A percentile compares a stretch with the other conserved stretches of the same genome.
Conservation (phyloP, 2,329 filamentous ascomycete species). For the Decorospora gaudefroyi region DNA sequence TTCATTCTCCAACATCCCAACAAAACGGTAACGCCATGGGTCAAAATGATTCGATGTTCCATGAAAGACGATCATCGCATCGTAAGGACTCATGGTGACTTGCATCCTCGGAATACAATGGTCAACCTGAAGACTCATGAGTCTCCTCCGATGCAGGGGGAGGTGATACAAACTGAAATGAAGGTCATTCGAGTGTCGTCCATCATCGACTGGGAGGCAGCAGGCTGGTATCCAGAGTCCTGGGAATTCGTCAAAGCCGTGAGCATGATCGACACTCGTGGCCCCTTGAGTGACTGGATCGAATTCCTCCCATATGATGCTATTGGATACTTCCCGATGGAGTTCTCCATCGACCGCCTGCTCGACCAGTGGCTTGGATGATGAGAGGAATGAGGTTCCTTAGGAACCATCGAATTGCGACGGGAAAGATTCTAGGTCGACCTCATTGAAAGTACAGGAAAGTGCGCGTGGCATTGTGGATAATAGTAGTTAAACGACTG, state of each 20-base stretch:
- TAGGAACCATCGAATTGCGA: no score
- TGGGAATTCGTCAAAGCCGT: constrained; percentile 3
- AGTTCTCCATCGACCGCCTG: not conserved
- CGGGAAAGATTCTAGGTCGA: no score
- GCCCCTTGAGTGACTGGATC: not conserved
- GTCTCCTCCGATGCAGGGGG: not conserved
- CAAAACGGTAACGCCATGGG: not conserved
- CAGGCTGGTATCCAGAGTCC: not conserved
- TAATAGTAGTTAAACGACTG: no score
- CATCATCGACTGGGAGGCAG: constrained; percentile 1
- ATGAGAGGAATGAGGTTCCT: no score
- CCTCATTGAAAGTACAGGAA: no score
- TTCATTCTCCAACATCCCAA: constrained; percentile 1
- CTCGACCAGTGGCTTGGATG: not conserved
- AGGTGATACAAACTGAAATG: not conserved
- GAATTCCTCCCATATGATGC: not conserved
- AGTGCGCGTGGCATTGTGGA: no score
- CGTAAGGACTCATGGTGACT: constrained; percentile 2
- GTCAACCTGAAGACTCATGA: no score
- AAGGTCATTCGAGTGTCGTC: not conserved
- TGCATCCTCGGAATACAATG: not conserved
- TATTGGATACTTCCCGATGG: not conserved
- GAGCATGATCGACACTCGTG: not conserved
- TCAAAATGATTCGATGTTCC: not conserved
- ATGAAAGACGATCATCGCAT: constrained; percentile 1